Percentiles rank a stretch among this genome's conserved stretches.
phyloP scores from a whole-genome alignment of 1,284 basidiomycete genomes.

The Grifola frondosa region DNA sequence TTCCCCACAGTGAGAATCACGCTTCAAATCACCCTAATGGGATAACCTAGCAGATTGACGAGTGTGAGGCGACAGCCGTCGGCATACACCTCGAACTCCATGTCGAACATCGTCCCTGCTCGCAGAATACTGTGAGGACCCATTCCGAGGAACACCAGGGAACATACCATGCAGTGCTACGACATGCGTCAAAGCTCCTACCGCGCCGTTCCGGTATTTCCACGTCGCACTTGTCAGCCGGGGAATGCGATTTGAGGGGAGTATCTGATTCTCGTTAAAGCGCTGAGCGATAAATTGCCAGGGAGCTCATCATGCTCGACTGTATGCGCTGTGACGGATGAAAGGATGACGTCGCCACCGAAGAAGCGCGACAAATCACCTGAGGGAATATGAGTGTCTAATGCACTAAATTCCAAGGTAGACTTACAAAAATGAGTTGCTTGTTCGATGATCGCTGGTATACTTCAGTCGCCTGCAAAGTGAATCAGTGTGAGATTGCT shows the following conservation, averaged over 20 bases:
- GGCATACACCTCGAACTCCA: constrained; percentile 52
- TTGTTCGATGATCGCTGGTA: constrained; percentile 56
- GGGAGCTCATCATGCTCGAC: constrained; percentile 53
- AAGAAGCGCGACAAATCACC: constrained; percentile 57
- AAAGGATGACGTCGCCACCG: constrained; percentile 60
- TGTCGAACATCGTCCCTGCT: constrained; percentile 32
- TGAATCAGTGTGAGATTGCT: constrained; percentile 23
- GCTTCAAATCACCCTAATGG: no score
- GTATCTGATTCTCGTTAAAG: constrained; percentile 43
- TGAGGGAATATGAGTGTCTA: constrained; percentile 1
- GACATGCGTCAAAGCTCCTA: constrained; percentile 53
- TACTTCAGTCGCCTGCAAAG: background rate
- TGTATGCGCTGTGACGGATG: constrained; percentile 41
- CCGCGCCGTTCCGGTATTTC: constrained; percentile 53
- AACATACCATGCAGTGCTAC: constrained; percentile 51
- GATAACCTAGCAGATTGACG: constrained; percentile 37
- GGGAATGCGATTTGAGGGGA: constrained; percentile 35
- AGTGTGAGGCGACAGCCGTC: constrained; percentile 45
- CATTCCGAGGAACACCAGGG: no score
- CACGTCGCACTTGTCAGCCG: constrained; percentile 35
- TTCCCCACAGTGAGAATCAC: no score
- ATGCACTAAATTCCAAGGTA: background rate
- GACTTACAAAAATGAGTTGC: constrained; percentile 53
- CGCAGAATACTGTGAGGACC: no score
- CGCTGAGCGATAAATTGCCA: constrained; percentile 50